These are phyloP conservation scores for Solanum habrochaites DNA, from an alignment of 257 asterid species.

Conservation along the genomic window DNA sequence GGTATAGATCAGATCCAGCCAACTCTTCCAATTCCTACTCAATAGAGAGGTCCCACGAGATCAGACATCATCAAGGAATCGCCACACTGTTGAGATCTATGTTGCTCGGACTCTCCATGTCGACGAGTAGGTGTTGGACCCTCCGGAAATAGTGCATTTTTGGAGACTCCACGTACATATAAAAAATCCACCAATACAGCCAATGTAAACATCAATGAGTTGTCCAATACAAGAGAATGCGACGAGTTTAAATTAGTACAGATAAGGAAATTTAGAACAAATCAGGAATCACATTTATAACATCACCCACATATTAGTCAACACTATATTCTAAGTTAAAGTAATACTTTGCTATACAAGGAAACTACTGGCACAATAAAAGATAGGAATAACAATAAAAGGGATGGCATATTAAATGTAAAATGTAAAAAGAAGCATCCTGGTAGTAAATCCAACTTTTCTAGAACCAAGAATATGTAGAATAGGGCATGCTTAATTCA, in stretches of 20 bases:
- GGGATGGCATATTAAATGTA: neutral
- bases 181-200: neutral
- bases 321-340: neutral
- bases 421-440: neutral
- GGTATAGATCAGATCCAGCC: neutral
- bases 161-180: neutral
- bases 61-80: neutral
- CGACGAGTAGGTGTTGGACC: neutral
- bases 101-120: neutral
- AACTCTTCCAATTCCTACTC: neutral
- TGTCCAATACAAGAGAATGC: neutral
- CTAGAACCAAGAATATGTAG: neutral
- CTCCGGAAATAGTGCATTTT: neutral
- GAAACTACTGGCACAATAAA: neutral
- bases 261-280: neutral
- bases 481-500: neutral
- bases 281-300: neutral
- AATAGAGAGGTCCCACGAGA: neutral
- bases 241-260: neutral
- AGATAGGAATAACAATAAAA: neutral
- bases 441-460: neutral
- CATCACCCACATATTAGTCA: neutral
- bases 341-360: neutral
- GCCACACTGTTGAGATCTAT: neutral
- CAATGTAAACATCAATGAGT: neutral